Percentiles rank a stretch among this genome's conserved stretches.
Evolutionary conservation across 2,329 filamentous ascomycete species (phyloP).

Genomic region (Colletotrichum sp.): DNA sequence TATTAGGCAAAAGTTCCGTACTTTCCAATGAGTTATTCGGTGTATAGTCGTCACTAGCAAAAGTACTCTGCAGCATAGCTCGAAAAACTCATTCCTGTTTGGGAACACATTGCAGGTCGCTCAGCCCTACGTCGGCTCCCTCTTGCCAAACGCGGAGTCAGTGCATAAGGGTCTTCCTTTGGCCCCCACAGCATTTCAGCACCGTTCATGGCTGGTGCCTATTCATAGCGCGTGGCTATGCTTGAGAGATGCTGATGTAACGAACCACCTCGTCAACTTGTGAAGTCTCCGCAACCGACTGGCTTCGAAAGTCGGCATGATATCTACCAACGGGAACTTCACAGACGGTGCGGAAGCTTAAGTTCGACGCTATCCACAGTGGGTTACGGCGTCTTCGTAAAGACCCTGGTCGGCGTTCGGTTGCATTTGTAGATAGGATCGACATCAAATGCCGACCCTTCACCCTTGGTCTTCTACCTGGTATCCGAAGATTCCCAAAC

Average conservation of each 20-base stretch:
- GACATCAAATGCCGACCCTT: neutral
- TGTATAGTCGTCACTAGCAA: neutral
- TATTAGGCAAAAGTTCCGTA: fast-evolving
- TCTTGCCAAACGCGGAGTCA: neutral
- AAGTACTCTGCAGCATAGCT: neutral
- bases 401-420: neutral
- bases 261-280: fast-evolving
- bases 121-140: neutral
- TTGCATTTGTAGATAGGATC: neutral
- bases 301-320: neutral
- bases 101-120: neutral
- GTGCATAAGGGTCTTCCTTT: neutral
- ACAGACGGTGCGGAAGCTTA: neutral
- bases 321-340: neutral
- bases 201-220: neutral
- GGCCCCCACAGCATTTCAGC: neutral
- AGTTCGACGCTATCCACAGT: neutral
- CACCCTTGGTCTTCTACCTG: neutral
- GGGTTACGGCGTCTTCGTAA: neutral
- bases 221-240: neutral
- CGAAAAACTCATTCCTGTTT: neutral
- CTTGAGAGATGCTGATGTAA: neutral
- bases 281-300: neutral
- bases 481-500: neutral
- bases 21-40: neutral